These are phyloP conservation scores for Madurella fahalii DNA, from an alignment of 2,329 filamentous ascomycete genomes.

Conservation along the genomic window DNA sequence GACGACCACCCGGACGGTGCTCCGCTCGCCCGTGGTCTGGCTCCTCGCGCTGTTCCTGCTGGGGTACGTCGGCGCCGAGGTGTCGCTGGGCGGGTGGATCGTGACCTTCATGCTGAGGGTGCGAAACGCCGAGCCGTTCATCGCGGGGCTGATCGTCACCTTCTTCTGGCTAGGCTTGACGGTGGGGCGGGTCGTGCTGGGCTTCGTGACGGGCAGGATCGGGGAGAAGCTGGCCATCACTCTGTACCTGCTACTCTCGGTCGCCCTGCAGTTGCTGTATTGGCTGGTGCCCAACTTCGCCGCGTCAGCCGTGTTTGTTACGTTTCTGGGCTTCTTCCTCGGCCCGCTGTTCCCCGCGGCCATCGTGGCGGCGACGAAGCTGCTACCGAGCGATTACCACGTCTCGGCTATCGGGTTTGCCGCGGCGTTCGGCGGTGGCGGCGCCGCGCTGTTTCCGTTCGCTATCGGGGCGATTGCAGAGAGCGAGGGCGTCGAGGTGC, in stretches of 20 bases:
- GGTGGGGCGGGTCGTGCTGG: constrained; percentile 65
- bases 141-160: constrained; percentile 70
- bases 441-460: constrained; percentile 64
- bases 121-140: constrained; percentile 63
- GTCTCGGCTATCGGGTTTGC: constrained; percentile 79
- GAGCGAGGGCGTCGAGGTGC: constrained; percentile 49
- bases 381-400: constrained; percentile 69
- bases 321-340: constrained; percentile 72
- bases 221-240: constrained; percentile 66
- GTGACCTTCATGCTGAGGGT: constrained; percentile 83
- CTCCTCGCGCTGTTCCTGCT: constrained; percentile 70
- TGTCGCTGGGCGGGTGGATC: constrained; percentile 63
- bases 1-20: constrained; percentile 43
- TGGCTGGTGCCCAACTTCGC: constrained; percentile 78
- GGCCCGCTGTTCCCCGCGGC: constrained; percentile 75
- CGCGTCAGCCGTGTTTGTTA: constrained; percentile 67
- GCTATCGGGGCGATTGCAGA: constrained; percentile 65
- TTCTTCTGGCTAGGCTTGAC: constrained; percentile 85
- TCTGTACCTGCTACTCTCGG: constrained; percentile 59
- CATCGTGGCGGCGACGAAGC: constrained; percentile 67
- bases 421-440: constrained; percentile 70
- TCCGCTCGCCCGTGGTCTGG: constrained; percentile 61
- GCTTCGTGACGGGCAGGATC: constrained; percentile 69
- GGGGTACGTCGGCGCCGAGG: constrained; percentile 74
- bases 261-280: constrained; percentile 67